phyloP scores from a whole-genome alignment of 2,329 filamentous ascomycete genomes.

The Lachnellula subtilissima region DNA sequence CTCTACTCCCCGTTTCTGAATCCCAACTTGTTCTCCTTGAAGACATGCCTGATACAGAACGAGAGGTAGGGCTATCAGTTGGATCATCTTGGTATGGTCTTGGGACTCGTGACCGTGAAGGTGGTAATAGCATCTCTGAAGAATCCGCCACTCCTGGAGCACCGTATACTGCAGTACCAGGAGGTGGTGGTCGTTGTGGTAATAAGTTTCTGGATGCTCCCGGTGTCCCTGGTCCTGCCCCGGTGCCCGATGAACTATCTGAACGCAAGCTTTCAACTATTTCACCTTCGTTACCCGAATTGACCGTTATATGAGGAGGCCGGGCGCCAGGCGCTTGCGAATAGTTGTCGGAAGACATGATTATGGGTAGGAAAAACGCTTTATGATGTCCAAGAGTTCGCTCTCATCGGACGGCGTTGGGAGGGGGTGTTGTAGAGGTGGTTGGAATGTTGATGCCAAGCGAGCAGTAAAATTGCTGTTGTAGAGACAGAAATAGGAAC shows the following conservation, averaged over 20 bases:
- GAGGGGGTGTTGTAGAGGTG: neutral
- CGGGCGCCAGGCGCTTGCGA: slow-evolving; percentile 10
- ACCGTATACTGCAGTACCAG: slow-evolving; percentile 20
- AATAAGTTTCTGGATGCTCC: slow-evolving; percentile 28
- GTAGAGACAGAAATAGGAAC: slow-evolving; percentile 8
- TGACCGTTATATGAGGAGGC: slow-evolving; percentile 59
- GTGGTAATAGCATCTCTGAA: slow-evolving; percentile 47
- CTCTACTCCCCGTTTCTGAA: slow-evolving; percentile 50
- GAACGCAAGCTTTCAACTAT: slow-evolving; percentile 30
- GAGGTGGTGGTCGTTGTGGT: slow-evolving; percentile 16
- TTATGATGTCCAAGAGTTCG: slow-evolving; percentile 8
- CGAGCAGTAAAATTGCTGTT: neutral
- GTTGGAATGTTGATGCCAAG: neutral
- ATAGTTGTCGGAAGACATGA: slow-evolving; percentile 15
- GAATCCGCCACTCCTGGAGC: slow-evolving; percentile 31
- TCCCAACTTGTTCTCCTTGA: slow-evolving; percentile 63
- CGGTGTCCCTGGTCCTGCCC: slow-evolving; percentile 17
- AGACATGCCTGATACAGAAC: slow-evolving; percentile 42
- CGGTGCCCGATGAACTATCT: slow-evolving; percentile 33
- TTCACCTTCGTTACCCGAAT: slow-evolving; percentile 52
- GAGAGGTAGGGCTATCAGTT: slow-evolving; percentile 35
- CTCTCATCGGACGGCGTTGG: slow-evolving; percentile 12
- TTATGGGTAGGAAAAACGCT: slow-evolving; percentile 1
- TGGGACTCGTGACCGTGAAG: slow-evolving; percentile 40
- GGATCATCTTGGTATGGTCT: slow-evolving; percentile 49